Base-by-base conservation (phyloP, 805 yeast genomes). In the Yueomyces sp. region DNA sequence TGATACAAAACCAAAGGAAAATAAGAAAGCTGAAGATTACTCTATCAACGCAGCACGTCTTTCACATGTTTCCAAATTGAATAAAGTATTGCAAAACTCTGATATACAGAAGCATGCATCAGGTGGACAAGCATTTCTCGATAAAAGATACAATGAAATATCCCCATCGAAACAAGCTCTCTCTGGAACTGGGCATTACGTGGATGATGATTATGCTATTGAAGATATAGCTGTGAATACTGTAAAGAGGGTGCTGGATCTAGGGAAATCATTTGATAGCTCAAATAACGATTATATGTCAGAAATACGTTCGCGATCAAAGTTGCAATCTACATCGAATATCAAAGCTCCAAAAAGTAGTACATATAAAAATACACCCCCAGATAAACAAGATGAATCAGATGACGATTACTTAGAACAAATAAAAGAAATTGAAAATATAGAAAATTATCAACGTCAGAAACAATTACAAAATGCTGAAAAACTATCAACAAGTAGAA, bases 31-130 rank as follows among this genome's bases (percentile, higher is more conserved):
- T 12, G 62, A 60, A 41, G 67, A 67, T 49, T 67, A 60, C 40
- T 69, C 79, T 2, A 56, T 73, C 7, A 64, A 65, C 40, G 62
- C 70, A 2, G 55, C 68, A 27, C 61, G 68, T n/a, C 50, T 68
- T 38, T 67, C 72, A 52, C 52, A 52, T 28, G 40, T 54, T 28
- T 51, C 47, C 26, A 44, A 37, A 26, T n/a, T 27, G 3, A 3
- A 5, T 11, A 37, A 6, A 9, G 9, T 26, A 2, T 7, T 26
- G 7, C 7, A 36, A 11, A 26, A 28, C 4, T 9, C 8, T 34
- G 5, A 9, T 34, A 11, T 34, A 34, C 34, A 11, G 1, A n/a
- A 34, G 1, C 51, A 28, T 30, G 46, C 26, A 36, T 46, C 50
- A 19, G 63, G 64, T 8, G 49, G 60, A 33, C 53, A 53, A 37